Base-by-base conservation (phyloP, 768 basidiomycete species). In the Agaricus blazei region DNA sequence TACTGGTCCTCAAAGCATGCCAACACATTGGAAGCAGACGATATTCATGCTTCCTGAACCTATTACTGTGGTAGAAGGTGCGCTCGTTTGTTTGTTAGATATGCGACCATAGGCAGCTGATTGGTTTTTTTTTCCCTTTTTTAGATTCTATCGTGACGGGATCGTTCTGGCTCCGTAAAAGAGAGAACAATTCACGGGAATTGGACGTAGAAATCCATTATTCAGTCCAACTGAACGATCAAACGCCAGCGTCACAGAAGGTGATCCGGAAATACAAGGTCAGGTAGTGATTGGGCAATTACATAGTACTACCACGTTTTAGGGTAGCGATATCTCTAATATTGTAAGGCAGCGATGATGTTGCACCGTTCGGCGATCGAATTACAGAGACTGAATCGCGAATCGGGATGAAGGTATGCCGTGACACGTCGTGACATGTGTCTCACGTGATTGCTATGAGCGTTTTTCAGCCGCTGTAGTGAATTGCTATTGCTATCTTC, bases 11-110 rank as follows among this genome's bases (percentile, higher is more conserved):
- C 72, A 72, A 62, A 94, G 90, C 55, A 81, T 82, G 24, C 84
- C 91, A 9, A 98, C 95, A 27, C 96, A 99, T 67, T 98, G 96
- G 96, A 94, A 93, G 67, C 96, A 99, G 66, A 93, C 96, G 0
- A 62, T 93, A 2, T 97, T 99, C 70, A 69, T 98, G 61, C 75
- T 99, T 55, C 75, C 81, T 45, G 84, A 93, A 53, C 89, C 92
- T 0, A 80, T 98, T 51, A 64, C 68, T n/a, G 84, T 90, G 1
- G 77, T 80, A 3, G 85, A 90, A 74, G 91, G 91, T 88, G 40
- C 14, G 81, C 69, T 19, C 19, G 19, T 19, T 19, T 19, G 19
- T 19, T 26, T 46, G n/a, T 29, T 29, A 2, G 23, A 6, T 24
- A 15, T 14, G 37, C 9, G 14, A 24, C 41, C 23, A n/a, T 31